Evolutionary conservation across 2,329 filamentous ascomycete genomes (phyloP).

Genomic region (Colletotrichum sp.): DNA sequence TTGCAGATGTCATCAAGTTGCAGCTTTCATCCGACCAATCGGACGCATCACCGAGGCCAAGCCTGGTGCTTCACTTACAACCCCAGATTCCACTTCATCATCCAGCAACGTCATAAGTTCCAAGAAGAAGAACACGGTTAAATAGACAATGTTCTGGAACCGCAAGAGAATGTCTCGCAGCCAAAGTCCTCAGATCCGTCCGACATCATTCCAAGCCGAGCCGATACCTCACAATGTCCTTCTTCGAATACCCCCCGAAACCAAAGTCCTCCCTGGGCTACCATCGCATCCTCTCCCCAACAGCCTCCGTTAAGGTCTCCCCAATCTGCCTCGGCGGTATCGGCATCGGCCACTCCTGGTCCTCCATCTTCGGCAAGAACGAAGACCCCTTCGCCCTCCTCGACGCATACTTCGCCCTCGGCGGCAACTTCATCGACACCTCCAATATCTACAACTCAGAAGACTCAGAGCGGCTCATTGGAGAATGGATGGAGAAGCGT

Average conservation of each 20-base stretch:
- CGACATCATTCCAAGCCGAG: not conserved
- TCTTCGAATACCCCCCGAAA: constrained; percentile 3
- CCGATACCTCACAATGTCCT: not conserved
- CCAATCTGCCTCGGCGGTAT: constrained; percentile 29
- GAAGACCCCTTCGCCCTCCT: constrained; percentile 59
- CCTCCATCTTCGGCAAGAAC: constrained; percentile 15
- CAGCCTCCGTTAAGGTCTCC: constrained; percentile 23
- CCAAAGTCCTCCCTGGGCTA: constrained; percentile 23
- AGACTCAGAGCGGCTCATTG: constrained; percentile 61
- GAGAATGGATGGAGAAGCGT: constrained; percentile 57
- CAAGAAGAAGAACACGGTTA: not conserved
- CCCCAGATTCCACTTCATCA: not conserved
- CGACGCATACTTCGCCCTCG: constrained; percentile 58
- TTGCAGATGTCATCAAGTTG: not conserved
- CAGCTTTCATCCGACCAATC: not conserved
- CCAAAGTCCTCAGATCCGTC: not conserved
- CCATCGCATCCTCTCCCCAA: constrained; percentile 26
- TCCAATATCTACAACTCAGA: constrained; percentile 61
- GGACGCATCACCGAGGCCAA: not conserved
- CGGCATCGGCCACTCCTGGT: constrained; percentile 26
- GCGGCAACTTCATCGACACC: constrained; percentile 74
- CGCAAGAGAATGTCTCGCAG: not conserved
- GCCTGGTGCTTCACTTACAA: not conserved
- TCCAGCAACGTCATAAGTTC: not conserved
- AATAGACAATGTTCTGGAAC: fast-evolving